These are phyloP conservation scores for Cystobasidium sp. DNA, from an alignment of 1,284 basidiomycete genomes.

Conservation along the genomic window DNA sequence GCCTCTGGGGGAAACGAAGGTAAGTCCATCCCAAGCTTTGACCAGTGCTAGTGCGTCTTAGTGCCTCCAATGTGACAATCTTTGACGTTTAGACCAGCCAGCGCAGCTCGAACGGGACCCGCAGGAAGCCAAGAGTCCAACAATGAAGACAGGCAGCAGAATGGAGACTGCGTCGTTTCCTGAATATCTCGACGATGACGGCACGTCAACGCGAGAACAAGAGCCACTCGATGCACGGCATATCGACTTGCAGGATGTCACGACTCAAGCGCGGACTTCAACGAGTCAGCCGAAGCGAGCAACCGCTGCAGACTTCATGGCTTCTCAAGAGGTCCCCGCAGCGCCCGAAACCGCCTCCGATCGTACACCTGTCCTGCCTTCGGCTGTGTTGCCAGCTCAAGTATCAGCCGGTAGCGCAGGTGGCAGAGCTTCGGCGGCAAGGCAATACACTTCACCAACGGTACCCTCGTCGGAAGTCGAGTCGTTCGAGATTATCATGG, in stretches of 20 bases:
- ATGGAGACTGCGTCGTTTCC: neutral
- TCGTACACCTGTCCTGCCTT: neutral
- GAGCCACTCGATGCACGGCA: too few relatives aligned
- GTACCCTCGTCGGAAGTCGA: slow-evolving; percentile 24
- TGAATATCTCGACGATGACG: neutral
- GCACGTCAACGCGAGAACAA: neutral
- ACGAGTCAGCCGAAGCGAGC: too few relatives aligned
- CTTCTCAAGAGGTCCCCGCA: too few relatives aligned
- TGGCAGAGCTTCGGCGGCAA: neutral
- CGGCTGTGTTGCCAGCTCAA: neutral
- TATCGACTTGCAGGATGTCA: too few relatives aligned
- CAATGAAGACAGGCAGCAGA: neutral
- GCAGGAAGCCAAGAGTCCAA: neutral
- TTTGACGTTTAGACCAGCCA: neutral
- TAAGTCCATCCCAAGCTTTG: too few relatives aligned
- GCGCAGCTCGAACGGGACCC: neutral
- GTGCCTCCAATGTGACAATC: neutral
- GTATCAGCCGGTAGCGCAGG: neutral
- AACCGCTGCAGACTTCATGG: too few relatives aligned
- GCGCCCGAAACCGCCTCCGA: too few relatives aligned
- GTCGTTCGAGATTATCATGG: slow-evolving; percentile 40
- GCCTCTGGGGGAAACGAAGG: too few relatives aligned
- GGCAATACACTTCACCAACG: neutral
- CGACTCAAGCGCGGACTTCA: too few relatives aligned
- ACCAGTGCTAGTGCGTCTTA: neutral